Evolutionary conservation across 768 basidiomycete species (phyloP), one percentile per base, ranked within the genome.

Genomic region (Lanmaoa pseudosensibilis): DNA sequence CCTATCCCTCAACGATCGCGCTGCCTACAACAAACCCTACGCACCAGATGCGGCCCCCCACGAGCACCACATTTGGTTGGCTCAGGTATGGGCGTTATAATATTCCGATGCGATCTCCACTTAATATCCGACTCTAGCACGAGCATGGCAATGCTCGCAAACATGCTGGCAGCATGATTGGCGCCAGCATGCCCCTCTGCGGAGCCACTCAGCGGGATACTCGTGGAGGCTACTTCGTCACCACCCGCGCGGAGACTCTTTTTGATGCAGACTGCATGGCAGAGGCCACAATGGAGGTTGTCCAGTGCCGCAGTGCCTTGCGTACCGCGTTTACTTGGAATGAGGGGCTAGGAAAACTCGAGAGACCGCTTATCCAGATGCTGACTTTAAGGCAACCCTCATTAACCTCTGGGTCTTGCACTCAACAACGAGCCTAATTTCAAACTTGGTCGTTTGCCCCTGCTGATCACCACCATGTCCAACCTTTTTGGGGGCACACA

Each of bases 131-230:
- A n/a, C 7, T 39, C 54, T 41, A 65, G 70, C 62, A 60, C 25
- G 69, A 71, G 30, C 63, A 43, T 23, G 68, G 71, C 45, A 71
- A 71, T 46, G 62, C 68, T 45, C 64, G 68, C 39, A 69, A 64
- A 49, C 68, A 68, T 25, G 46, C 61, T 12, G 61, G 62, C 18
- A 69, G 58, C 46, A 67, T 66, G 51, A 69, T 71, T 18, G 66
- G 68, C 16, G 55, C 64, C 32, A 69, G 46, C 30, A 71, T 72
- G 70, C 64, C 67, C 40, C 70, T 68, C 39, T 67, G 65, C 19
- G 67, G 70, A n/a, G 69, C 70, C 21, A 71, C 69, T 23, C 69
- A 70, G 13, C 69, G 69, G 67, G 69, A 69, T 39, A 69, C 69
- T 4, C 69, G 71, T 18, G 69, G 71, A 46, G 65, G 69, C 33